Evolutionary conservation across 768 basidiomycete genomes (phyloP), one percentile per base, ranked within the genome.

Genomic region (Melanogaster broomeanus): DNA sequence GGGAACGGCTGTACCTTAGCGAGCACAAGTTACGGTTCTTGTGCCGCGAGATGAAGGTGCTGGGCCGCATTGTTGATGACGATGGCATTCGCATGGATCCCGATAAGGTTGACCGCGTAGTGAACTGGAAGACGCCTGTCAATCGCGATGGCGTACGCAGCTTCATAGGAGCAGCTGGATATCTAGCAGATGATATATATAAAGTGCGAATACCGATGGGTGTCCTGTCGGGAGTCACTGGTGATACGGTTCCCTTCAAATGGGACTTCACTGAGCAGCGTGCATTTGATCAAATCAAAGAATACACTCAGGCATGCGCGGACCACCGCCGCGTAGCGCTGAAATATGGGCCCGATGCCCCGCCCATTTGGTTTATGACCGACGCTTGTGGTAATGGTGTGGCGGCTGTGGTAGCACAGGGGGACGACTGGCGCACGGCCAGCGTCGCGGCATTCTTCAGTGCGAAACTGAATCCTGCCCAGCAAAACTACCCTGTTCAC

Each of bases 81-180:
- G 27, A 69, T 0, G 75, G 77, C 0, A 74, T 79, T 35, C 45
- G 48, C 2, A 76, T 77, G 72, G 75, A 78, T 42, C 72, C 73
- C 0, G 56, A 72, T 34, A 79, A 78, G 45, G 74, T 79, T 0
- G 72, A 76, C 35, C 52, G 55, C 0, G 60, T 77, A 0, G 7
- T 63, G 1, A 71, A 46, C 34, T 44, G 42, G 42, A 44, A 44
- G 16, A 30, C 31, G 4, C 42, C 42, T 5, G 31, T 21, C 8
- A 44, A 46, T 24, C 33, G 34, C 3, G 35, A 21, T 15, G 15
- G n/a, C 11, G 21, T 24, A 4, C 4, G 34, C 15, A n/a, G 45
- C 7, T 46, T 46, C 34, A 37, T 46, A 5, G 45, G 45, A 2
- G 18, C 19, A 10, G 39, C 22, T 7, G 39, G 39, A 2, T 40